A percentile compares a stretch with the other conserved stretches of the same genome.
These are phyloP conservation scores for Penicillium sp. DNA, from an alignment of 2,329 filamentous ascomycete genomes.

Conservation along the genomic window DNA sequence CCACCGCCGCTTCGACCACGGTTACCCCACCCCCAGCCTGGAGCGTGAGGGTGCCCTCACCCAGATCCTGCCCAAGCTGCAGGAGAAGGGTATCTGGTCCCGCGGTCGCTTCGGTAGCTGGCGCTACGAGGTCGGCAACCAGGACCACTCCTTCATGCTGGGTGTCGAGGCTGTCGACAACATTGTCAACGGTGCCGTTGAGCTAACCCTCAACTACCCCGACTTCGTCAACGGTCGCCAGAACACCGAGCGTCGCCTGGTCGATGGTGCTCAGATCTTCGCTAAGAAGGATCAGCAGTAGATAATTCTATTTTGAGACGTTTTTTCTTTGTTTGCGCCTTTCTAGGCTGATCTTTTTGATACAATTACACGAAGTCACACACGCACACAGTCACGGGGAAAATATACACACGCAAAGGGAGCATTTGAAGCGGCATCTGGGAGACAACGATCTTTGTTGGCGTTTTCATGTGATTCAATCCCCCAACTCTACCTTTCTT, in stretches of 20 bases:
- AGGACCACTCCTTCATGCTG: slow-evolving; percentile 97
- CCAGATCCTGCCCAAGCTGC: slow-evolving; percentile 88
- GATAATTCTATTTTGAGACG: slow-evolving; percentile 21
- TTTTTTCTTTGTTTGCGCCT: slow-evolving; percentile 10
- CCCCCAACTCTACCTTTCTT: slow-evolving; percentile 22
- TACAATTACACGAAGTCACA: slow-evolving; percentile 29
- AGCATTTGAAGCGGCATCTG: slow-evolving; percentile 40
- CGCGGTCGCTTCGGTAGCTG: slow-evolving; percentile 97
- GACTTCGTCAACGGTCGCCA: slow-evolving; percentile 84
- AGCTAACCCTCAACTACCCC: slow-evolving; percentile 94
- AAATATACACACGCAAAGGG: slow-evolving; percentile 26
- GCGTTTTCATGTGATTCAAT: slow-evolving; percentile 36
- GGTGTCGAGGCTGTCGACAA: slow-evolving; percentile 92
- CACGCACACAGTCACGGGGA: slow-evolving; percentile 23
- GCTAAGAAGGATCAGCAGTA: slow-evolving; percentile 49
- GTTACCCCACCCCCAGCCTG: slow-evolving; percentile 92
- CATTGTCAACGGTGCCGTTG: slow-evolving; percentile 85
- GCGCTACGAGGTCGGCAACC: slow-evolving; percentile 96
- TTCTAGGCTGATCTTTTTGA: slow-evolving; percentile 17
- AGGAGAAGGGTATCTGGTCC: slow-evolving; percentile 89
- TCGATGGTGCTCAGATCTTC: slow-evolving; percentile 65
- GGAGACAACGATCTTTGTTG: slow-evolving; percentile 35
- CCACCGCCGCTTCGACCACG: slow-evolving; percentile 96
- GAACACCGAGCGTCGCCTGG: slow-evolving; percentile 66
- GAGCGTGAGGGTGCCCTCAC: slow-evolving; percentile 95